Evolutionary conservation across 371 early-diverging fungal genomes (phyloP).

Genomic region (Lichtheimia corymbifera): DNA sequence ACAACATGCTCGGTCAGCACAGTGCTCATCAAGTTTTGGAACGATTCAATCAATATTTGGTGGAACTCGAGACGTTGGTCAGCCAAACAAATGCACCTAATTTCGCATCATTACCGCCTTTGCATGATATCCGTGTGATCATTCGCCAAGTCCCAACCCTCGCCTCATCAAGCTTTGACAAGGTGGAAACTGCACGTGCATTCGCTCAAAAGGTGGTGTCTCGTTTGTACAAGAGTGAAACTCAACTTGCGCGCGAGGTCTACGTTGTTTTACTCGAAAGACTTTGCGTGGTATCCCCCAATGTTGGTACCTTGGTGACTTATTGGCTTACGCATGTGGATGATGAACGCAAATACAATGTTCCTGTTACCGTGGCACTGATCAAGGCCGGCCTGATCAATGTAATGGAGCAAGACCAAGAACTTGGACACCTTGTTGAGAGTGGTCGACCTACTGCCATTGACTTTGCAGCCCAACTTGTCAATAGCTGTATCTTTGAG

Average conservation of each 20-base stretch:
- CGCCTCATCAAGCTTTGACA: slow-evolving; percentile 66
- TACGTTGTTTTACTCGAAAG: slow-evolving; percentile 81
- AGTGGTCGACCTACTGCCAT: slow-evolving; percentile 67
- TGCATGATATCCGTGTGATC: slow-evolving; percentile 75
- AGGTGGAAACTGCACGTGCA: slow-evolving; percentile 77
- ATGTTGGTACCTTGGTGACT: slow-evolving; percentile 80
- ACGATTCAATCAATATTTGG: slow-evolving; percentile 67
- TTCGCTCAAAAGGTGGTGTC: slow-evolving; percentile 89
- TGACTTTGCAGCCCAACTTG: slow-evolving; percentile 77
- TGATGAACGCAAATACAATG: slow-evolving; percentile 91
- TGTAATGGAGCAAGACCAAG: slow-evolving; percentile 82
- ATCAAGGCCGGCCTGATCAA: slow-evolving; percentile 78
- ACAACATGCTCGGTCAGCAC: slow-evolving; percentile 8
- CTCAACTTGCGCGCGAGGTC: slow-evolving; percentile 73
- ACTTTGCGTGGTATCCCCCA: slow-evolving; percentile 77
- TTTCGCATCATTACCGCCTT: slow-evolving; percentile 70
- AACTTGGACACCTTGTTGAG: slow-evolving; percentile 83
- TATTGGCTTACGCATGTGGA: slow-evolving; percentile 92
- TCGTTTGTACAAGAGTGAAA: slow-evolving; percentile 77
- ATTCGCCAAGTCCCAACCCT: slow-evolving; percentile 75
- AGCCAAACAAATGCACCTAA: slow-evolving; percentile 56
- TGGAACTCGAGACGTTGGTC: slow-evolving; percentile 79
- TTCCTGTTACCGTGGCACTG: slow-evolving; percentile 79
- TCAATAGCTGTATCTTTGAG: slow-evolving; percentile 72
- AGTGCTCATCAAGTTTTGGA: slow-evolving; percentile 66